Base-by-base conservation (phyloP, 306 rosid genomes). In the Lotus japonicus region DNA sequence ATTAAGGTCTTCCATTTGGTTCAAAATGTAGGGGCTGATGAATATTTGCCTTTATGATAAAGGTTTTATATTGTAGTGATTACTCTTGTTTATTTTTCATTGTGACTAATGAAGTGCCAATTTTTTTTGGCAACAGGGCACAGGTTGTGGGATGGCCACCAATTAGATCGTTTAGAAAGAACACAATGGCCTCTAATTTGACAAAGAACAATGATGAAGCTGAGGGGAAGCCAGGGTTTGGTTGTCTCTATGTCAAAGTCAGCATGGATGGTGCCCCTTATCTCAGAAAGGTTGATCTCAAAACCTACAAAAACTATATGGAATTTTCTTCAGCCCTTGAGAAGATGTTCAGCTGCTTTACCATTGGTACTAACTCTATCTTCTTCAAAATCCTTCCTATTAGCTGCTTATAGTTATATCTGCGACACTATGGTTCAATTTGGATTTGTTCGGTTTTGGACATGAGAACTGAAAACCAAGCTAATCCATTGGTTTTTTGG, bases 131-230 rank as follows among this genome's bases (percentile, higher is more conserved):
- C 23, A 71, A 74, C 92, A 94, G 98, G 84, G 82, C 97, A 69
- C 98, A 90, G 71, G 96, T 88, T 73, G 98, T 94, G 67, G 98
- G 98, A 76, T 94, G 97, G 98, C 98, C 98, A 64, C 98, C 98
- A 66, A 90, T 94, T 71, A 84, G 98, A 79, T 90, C 98, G 5
- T 94, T 83, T 60, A 74, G 97, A 57, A 94, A 94, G 85, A 94
- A 80, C 82, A 76, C 82, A 53, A 86, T 94, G 97, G 87, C 92
- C 33, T 80, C 92, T 9, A 90, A 79, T 82, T 68, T 61, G 65
- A 44, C 82, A 3, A 90, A 92, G 79, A 88, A 72, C 81, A 83
- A 59, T 36, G 90, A 85, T 45, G 92, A 86, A 53, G 81, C 69
- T 41, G 89, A 84, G 9, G 95, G 79, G 1, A 94, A 94, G 77